A percentile compares a stretch with the other conserved stretches of the same genome.
Evolutionary conservation across 108 stramenopile species (phyloP).

Genomic region (Schizochytrium sp.): DNA sequence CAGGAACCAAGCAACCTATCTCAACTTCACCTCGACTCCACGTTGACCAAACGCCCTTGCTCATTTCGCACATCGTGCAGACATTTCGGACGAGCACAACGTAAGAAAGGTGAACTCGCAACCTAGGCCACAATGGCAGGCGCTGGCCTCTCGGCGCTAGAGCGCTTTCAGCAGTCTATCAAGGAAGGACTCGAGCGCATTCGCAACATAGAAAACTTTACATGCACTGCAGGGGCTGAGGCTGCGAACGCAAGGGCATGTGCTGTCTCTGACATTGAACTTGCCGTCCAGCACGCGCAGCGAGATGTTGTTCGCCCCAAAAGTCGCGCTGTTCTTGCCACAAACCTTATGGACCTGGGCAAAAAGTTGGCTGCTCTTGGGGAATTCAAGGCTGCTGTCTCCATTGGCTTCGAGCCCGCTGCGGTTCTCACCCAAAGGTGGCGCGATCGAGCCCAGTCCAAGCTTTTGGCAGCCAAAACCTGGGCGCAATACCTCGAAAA

Average conservation of each 20-base stretch:
- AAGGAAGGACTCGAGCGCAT: background rate
- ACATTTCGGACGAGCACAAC: too few relatives aligned
- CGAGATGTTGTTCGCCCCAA: background rate
- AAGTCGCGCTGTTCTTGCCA: background rate
- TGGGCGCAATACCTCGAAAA: background rate
- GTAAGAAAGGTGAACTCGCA: too few relatives aligned
- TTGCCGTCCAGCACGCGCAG: background rate
- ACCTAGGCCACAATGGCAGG: background rate
- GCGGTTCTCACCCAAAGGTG: background rate
- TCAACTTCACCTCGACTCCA: too few relatives aligned
- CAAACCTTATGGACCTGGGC: background rate
- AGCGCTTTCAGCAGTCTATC: background rate
- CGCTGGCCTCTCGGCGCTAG: background rate
- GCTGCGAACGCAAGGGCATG: background rate
- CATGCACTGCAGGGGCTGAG: background rate
- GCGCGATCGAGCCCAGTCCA: background rate
- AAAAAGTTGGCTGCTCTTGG: background rate
- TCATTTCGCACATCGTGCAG: too few relatives aligned
- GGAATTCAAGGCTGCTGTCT: background rate
- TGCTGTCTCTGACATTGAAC: background rate
- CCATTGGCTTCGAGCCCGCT: background rate
- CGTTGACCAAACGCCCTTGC: too few relatives aligned
- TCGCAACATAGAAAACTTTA: background rate
- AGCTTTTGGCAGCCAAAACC: background rate
- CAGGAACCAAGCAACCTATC: too few relatives aligned